Conservation (phyloP, 139 green algal genomes). For the Astrephomene gubernaculifera region DNA sequence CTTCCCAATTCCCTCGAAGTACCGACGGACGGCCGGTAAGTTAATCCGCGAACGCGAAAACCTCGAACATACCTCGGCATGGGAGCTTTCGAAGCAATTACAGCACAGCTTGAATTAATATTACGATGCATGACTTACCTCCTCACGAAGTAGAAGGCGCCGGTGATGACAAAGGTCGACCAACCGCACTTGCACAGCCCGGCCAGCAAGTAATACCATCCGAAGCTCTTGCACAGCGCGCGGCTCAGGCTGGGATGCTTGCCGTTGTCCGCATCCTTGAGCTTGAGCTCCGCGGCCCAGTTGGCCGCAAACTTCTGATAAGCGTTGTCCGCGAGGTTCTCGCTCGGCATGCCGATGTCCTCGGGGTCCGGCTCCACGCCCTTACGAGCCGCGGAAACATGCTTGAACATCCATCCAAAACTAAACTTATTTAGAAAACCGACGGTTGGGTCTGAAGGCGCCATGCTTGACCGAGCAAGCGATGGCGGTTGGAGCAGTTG, state of each 20-base stretch:
- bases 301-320: slow-evolving; percentile 3
- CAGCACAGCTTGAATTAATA: too few species aligned
- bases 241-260: slow-evolving; percentile 7
- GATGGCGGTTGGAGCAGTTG: too few species aligned
- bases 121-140: slow-evolving; percentile 16
- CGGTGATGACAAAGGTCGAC: slow-evolving; percentile 53
- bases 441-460: slow-evolving; percentile 22
- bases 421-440: slow-evolving; percentile 37
- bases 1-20: too few species aligned
- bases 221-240: slow-evolving; percentile 16
- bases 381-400: neutral
- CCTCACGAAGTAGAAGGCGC: slow-evolving; percentile 59
- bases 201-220: slow-evolving; percentile 35
- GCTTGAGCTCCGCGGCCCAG: slow-evolving; percentile 17
- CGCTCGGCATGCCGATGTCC: neutral
- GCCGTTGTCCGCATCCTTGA: neutral
- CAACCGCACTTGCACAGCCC: slow-evolving; percentile 57
- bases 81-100: neutral
- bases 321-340: neutral
- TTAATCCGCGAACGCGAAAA: too few species aligned
- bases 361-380: neutral
- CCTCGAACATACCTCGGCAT: too few species aligned
- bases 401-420: slow-evolving; percentile 37
- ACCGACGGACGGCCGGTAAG: too few species aligned
- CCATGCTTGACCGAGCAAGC: too few species aligned